Percentiles rank a stretch among this genome's conserved stretches.
Evolutionary conservation across 345 rosid species (phyloP).

Genomic region (Citrus trifoliata): DNA sequence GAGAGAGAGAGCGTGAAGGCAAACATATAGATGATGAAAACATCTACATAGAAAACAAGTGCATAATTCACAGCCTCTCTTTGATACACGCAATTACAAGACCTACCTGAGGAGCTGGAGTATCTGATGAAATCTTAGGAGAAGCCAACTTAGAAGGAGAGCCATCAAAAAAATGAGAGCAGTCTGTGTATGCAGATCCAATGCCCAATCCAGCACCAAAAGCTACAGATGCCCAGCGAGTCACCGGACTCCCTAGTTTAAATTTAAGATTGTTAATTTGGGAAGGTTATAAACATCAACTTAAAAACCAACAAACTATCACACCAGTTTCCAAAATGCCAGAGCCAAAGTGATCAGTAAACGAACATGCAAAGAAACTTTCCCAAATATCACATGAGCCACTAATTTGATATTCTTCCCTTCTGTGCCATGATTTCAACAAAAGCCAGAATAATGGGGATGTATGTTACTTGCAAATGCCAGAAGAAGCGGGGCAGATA

Average conservation of each 20-base stretch:
- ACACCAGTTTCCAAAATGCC: background rate
- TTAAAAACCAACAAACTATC: background rate
- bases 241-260: slow-evolving; percentile 69
- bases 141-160: slow-evolving; percentile 44
- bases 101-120: slow-evolving; percentile 53
- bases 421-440: background rate
- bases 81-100: background rate
- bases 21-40: background rate
- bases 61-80: background rate
- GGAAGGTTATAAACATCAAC: background rate
- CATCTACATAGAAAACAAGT: background rate
- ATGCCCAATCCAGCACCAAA: slow-evolving; percentile 93
- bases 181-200: slow-evolving; percentile 87
- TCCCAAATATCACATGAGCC: background rate
- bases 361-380: background rate
- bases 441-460: background rate
- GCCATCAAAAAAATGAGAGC: slow-evolving; percentile 58
- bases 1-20: background rate
- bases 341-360: background rate
- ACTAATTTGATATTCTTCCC: background rate
- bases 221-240: slow-evolving; percentile 87
- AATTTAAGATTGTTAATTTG: background rate
- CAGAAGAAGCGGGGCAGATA: background rate
- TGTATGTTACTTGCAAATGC: background rate
- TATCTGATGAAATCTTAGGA: slow-evolving; percentile 35